Conservation (phyloP, 805 yeast genomes). For the Kockiozyma suomiensis region DNA sequence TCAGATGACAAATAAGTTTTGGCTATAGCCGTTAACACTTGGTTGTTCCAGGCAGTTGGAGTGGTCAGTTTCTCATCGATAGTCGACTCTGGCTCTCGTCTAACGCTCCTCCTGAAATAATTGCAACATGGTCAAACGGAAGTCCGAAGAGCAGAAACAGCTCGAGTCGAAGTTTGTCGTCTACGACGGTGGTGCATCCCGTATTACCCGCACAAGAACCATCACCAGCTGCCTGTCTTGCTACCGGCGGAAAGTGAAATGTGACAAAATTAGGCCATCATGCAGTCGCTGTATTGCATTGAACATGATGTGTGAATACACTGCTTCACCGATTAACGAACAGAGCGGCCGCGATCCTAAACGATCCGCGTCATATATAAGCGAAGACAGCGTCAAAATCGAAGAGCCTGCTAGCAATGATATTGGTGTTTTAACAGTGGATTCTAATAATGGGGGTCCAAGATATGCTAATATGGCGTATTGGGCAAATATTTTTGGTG, state of each 20-base stretch:
- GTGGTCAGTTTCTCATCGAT: no score
- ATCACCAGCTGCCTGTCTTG: slow-evolving; percentile 28
- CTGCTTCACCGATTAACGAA: background rate
- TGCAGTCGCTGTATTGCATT: slow-evolving; percentile 24
- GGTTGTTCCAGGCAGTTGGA: no score
- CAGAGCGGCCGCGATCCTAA: background rate
- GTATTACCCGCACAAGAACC: slow-evolving; percentile 23
- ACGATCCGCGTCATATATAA: background rate
- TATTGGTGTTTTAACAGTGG: slow-evolving; percentile 23
- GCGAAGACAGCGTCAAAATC: background rate
- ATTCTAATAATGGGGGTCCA: slow-evolving; percentile 14
- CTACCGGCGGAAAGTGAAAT: slow-evolving; percentile 27
- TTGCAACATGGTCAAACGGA: slow-evolving; percentile 3
- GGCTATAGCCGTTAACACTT: no score
- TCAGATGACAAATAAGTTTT: background rate
- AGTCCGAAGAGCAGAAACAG: slow-evolving; percentile 4
- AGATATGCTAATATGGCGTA: slow-evolving; percentile 24
- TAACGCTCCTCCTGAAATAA: no score
- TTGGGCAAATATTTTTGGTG: slow-evolving; percentile 23
- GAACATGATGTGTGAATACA: slow-evolving; percentile 20
- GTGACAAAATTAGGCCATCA: slow-evolving; percentile 19
- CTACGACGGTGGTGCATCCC: slow-evolving; percentile 16
- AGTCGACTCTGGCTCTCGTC: no score
- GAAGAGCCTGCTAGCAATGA: background rate
- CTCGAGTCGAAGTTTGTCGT: slow-evolving; percentile 17